These are phyloP conservation scores for Odontarrhena argentea DNA, from an alignment of 345 rosid species.

Conservation along the genomic window DNA sequence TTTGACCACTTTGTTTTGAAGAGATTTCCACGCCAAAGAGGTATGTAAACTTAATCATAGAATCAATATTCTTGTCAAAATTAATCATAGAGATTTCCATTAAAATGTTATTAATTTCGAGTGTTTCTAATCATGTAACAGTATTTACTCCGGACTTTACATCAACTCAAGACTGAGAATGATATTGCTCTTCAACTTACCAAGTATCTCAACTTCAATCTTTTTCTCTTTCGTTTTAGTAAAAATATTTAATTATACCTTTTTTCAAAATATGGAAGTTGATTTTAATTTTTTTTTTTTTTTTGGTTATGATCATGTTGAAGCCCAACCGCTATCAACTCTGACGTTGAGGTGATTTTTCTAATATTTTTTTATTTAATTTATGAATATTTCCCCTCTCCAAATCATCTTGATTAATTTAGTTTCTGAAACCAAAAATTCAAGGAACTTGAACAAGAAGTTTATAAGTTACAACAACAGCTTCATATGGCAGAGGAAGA, in stretches of 20 bases:
- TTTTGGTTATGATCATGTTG: constrained; percentile 7
- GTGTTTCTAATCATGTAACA: constrained; percentile 34
- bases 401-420: neutral
- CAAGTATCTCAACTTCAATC: constrained; percentile 44
- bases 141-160: constrained; percentile 61
- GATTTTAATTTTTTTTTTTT: constrained; percentile 1
- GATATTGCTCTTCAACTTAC: constrained; percentile 67
- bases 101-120: neutral
- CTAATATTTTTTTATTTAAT: neutral
- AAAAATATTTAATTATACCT: no score
- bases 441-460: constrained; percentile 66
- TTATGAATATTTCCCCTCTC: neutral
- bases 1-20: constrained; percentile 30
- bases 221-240: neutral
- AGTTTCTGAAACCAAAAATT: neutral
- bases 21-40: constrained; percentile 60
- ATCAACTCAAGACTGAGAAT: constrained; percentile 62
- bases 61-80: no score
- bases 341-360: constrained; percentile 60
- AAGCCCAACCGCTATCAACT: constrained; percentile 59
- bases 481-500: constrained; percentile 71
- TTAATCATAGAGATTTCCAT: no score
- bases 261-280: constrained; percentile 1
- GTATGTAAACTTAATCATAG: constrained; percentile 37
- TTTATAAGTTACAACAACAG: constrained; percentile 62